Base-by-base conservation (phyloP, 225 moss, liverwort and hornwort species). In the Pseudoscleropodium purum region DNA sequence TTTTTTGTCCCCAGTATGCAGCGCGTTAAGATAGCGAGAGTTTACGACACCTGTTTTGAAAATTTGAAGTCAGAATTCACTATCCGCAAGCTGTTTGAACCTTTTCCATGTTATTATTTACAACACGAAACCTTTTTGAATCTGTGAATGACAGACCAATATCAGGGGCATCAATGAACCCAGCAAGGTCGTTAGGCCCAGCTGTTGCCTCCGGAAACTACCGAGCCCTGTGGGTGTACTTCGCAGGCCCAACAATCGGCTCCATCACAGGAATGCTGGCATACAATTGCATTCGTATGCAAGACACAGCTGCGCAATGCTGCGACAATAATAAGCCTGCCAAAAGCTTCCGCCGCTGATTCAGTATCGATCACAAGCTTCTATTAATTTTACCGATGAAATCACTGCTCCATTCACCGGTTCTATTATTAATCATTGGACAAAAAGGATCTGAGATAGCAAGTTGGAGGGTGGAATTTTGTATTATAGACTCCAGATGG, bases 131-230 rank as follows among this genome's bases (percentile, higher is more conserved):
- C 43, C 31, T 59, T 37, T 23, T 9, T 37, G 49, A 45, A 65
- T 65, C 7, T 66, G 57, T 75, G 62, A 41, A 36, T 73, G 76
- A 33, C 94, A 98, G 98, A 68, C 94, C 97, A 3, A 96, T 98
- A 85, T 96, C 94, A 1, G 98, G 97, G 33, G 98, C 96, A 29
- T 99, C 98, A 12, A 97, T 97, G 97, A 99, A 99, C 69, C 97
- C 98, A 10, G 97, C 98, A 27, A 93, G 98, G 76, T 95, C 93
- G 15, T 60, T 99, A 15, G 98, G 98, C 27, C 96, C 97, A 57
- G 96, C 96, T 2, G 87, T 97, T 3, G 96, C 95, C 11, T 89
- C 93, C 13, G 92, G 94, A 65, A 92, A 92, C 37, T 97, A 84
- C 87, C 89, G 81, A 43, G 51, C 84, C 16, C 45, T 96, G 5